phyloP scores from a whole-genome alignment of 164 flowering plant species.

The Nymphaea thermarum region DNA sequence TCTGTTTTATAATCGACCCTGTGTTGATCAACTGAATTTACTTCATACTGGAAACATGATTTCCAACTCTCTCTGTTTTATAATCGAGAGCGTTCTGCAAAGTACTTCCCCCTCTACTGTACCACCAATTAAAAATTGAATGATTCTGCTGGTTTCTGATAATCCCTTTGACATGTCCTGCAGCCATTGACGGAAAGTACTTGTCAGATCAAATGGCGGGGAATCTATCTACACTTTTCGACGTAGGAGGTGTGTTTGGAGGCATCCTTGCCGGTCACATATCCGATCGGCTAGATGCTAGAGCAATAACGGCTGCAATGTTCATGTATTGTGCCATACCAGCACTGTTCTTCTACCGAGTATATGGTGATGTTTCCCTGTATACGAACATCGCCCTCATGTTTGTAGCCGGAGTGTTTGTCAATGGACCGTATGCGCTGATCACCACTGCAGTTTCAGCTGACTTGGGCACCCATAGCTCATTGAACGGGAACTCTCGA shows the following conservation, averaged over 20 bases:
- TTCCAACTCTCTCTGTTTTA: no score
- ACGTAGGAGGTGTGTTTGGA: constrained; percentile 74
- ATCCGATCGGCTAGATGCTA: constrained; percentile 58
- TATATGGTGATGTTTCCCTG: constrained; percentile 50
- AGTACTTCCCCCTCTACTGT: neutral
- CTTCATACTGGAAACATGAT: no score
- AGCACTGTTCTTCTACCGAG: constrained; percentile 54
- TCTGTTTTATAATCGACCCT: no score
- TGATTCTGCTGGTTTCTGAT: neutral
- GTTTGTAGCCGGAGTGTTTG: constrained; percentile 63
- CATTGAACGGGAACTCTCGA: constrained; percentile 53
- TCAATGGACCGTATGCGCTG: constrained; percentile 78
- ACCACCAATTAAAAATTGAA: neutral
- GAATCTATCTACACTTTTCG: constrained; percentile 61
- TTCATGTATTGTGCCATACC: constrained; percentile 76
- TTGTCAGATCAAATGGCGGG: constrained; percentile 54
- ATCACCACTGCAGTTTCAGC: constrained; percentile 87
- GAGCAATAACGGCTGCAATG: constrained; percentile 71
- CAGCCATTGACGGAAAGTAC: constrained; percentile 61
- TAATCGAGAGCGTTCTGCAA: no score
- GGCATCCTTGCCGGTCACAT: constrained; percentile 77
- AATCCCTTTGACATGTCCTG: constrained; percentile 4
- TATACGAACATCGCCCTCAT: constrained; percentile 37
- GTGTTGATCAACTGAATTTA: no score
- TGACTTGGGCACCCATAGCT: constrained; percentile 67